Conservation (phyloP, 2,329 filamentous ascomycete species). For the Coniochaeta sp. region DNA sequence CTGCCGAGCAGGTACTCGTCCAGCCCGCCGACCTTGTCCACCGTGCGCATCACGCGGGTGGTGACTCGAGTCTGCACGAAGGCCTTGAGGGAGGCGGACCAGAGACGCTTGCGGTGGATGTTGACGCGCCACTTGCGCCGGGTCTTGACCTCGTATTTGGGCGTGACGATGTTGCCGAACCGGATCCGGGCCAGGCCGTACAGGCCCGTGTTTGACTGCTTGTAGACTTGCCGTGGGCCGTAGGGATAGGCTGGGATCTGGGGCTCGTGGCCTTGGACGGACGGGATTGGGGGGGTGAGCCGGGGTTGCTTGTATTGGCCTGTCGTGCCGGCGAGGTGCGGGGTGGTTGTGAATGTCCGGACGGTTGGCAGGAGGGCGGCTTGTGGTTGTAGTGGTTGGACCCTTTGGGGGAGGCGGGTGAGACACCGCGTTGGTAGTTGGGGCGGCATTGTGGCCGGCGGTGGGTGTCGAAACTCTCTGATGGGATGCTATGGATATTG, state of each 20-base stretch:
- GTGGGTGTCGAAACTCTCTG: background rate
- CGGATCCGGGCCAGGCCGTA: conserved; percentile 65
- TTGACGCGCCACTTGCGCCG: conserved; percentile 71
- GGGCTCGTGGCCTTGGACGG: conserved; percentile 29
- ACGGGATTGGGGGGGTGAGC: conserved; percentile 30
- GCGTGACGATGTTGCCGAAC: conserved; percentile 70
- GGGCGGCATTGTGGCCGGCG: background rate
- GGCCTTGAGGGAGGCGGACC: conserved; percentile 51
- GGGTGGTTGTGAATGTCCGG: background rate
- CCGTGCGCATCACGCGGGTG: conserved; percentile 60
- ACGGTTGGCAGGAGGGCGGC: background rate
- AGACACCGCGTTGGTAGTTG: background rate
- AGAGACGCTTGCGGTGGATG: conserved; percentile 61
- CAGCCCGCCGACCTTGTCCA: conserved; percentile 80
- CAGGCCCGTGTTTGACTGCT: conserved; percentile 70
- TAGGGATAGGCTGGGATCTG: conserved; percentile 61
- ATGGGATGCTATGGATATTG: background rate
- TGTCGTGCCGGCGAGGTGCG: conserved; percentile 28
- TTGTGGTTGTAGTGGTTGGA: background rate
- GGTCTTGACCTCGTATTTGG: conserved; percentile 61
- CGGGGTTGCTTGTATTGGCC: conserved; percentile 15
- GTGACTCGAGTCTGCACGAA: conserved; percentile 63
- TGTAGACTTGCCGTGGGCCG: conserved; percentile 62
- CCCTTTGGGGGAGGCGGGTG: background rate
- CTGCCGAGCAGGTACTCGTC: conserved; percentile 85